phyloP scores from a whole-genome alignment of 805 yeast species.

The Yamadazyma akitaensis region DNA sequence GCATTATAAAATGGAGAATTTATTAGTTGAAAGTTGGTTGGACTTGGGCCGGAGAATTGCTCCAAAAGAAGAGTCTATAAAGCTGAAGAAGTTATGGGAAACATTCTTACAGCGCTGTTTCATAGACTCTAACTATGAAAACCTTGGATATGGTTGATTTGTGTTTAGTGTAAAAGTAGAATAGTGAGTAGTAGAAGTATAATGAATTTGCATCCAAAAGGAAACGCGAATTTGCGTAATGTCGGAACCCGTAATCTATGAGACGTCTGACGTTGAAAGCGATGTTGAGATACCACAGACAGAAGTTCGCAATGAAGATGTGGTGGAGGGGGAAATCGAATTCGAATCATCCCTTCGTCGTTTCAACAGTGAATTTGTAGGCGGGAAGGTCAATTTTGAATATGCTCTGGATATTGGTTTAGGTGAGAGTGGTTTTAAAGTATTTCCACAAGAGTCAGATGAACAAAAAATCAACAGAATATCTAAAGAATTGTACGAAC shows the following conservation, averaged over 20 bases:
- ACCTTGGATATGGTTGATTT: slow-evolving; percentile 37
- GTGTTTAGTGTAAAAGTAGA: background rate
- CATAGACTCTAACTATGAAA: slow-evolving; percentile 62
- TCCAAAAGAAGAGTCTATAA: slow-evolving; percentile 13
- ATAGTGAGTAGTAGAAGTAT: background rate
- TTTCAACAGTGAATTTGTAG: slow-evolving; percentile 14
- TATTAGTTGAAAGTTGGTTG: slow-evolving; percentile 64
- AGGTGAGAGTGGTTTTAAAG: slow-evolving; percentile 22
- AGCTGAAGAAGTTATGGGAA: slow-evolving; percentile 51
- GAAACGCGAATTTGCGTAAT: background rate
- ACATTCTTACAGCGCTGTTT: slow-evolving; percentile 57
- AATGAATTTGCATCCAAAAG: background rate
- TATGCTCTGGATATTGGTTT: slow-evolving; percentile 23
- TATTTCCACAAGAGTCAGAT: slow-evolving; percentile 26
- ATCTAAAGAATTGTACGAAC: slow-evolving; percentile 36
- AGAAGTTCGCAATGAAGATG: slow-evolving; percentile 6
- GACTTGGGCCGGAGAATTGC: slow-evolving; percentile 54
- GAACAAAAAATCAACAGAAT: slow-evolving; percentile 39
- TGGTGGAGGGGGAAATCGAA: slow-evolving; percentile 18
- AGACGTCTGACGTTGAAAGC: slow-evolving; percentile 45
- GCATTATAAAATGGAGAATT: slow-evolving; percentile 49
- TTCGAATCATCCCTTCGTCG: slow-evolving; percentile 5
- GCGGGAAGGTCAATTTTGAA: slow-evolving; percentile 37
- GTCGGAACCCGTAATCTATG: slow-evolving; percentile 33
- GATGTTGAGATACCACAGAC: slow-evolving; percentile 13